A percentile compares a stretch with the other conserved stretches of the same genome.
Conservation (phyloP, 495 filamentous ascomycete species). For the Aspergillus mulundensis region DNA sequence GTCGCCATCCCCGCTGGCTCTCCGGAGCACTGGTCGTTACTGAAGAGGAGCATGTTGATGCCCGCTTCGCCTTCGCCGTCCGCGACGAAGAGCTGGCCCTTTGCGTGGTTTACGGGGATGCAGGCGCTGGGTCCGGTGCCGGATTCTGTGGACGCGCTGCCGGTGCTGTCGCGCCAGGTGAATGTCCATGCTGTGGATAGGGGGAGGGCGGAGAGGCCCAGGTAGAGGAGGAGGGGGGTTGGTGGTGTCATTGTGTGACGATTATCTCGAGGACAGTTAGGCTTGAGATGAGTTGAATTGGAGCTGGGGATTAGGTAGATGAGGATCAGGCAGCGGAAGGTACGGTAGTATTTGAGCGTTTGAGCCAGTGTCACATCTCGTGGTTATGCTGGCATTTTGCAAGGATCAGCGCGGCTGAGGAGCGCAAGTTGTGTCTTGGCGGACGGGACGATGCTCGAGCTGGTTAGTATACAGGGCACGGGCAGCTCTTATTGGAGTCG, state of each 20-base stretch:
- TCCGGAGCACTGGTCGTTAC: constrained; percentile 15
- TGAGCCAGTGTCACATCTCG: no score
- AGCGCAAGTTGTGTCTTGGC: background rate
- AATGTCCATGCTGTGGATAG: constrained; percentile 19
- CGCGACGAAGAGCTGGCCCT: constrained; percentile 18
- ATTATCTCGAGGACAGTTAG: background rate
- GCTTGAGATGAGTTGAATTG: no score
- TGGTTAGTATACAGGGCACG: background rate
- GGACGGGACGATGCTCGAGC: background rate
- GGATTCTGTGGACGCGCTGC: constrained; percentile 5
- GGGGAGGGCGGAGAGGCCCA: constrained; percentile 8
- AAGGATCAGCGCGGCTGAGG: background rate
- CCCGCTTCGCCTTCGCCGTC: constrained; percentile 15
- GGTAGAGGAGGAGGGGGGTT: constrained; percentile 3
- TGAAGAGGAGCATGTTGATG: constrained; percentile 25
- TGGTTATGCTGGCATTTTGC: background rate
- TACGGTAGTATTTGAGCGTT: no score
- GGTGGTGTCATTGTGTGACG: constrained; percentile 17
- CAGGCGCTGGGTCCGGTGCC: constrained; percentile 20
- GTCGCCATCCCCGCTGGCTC: constrained; percentile 17
- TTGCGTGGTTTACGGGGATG: constrained; percentile 17
- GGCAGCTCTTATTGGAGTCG: background rate
- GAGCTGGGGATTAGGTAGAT: no score
- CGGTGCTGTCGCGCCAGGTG: constrained; percentile 18
- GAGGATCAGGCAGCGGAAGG: no score